Conservation (phyloP, 2,329 filamentous ascomycete genomes). For the Neopestalotiopsis clavispora region DNA sequence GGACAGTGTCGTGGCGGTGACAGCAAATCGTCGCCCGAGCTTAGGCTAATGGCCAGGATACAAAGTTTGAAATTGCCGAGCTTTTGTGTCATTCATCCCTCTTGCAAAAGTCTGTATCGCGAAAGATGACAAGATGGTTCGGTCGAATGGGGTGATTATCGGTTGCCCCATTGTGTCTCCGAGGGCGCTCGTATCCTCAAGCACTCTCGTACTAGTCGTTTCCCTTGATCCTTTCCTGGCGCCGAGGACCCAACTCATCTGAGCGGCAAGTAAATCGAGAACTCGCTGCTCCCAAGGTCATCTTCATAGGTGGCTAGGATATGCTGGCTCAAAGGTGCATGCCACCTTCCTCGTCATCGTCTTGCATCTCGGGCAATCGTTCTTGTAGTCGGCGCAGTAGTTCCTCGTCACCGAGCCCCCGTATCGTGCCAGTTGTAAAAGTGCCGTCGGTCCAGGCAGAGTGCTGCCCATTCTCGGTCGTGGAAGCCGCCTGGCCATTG, state of each 20-base stretch:
- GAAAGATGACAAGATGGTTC: neutral
- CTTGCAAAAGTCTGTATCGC: neutral
- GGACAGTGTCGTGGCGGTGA: too few relatives aligned
- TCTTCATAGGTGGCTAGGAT: neutral
- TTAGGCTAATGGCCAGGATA: too few relatives aligned
- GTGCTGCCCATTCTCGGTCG: conserved; percentile 26
- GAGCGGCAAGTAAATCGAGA: neutral
- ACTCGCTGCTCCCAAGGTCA: neutral
- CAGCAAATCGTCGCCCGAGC: too few relatives aligned
- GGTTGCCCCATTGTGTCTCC: neutral
- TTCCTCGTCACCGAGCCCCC: conserved; percentile 62
- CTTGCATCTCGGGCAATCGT: conserved; percentile 52
- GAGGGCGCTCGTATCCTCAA: neutral
- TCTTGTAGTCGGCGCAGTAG: conserved; percentile 60
- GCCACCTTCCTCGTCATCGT: conserved; percentile 42
- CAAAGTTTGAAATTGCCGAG: too few relatives aligned
- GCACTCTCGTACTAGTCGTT: neutral
- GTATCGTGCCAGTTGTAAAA: conserved; percentile 64
- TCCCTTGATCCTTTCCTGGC: neutral
- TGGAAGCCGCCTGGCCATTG: conserved; percentile 27
- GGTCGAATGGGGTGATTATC: neutral
- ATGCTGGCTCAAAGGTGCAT: conserved; percentile 12
- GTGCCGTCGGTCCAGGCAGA: conserved; percentile 67
- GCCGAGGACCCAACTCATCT: neutral
- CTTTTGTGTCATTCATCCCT: too few relatives aligned